Evolutionary conservation across 495 filamentous ascomycete genomes (phyloP).

Genomic region (Xylaria scruposa): DNA sequence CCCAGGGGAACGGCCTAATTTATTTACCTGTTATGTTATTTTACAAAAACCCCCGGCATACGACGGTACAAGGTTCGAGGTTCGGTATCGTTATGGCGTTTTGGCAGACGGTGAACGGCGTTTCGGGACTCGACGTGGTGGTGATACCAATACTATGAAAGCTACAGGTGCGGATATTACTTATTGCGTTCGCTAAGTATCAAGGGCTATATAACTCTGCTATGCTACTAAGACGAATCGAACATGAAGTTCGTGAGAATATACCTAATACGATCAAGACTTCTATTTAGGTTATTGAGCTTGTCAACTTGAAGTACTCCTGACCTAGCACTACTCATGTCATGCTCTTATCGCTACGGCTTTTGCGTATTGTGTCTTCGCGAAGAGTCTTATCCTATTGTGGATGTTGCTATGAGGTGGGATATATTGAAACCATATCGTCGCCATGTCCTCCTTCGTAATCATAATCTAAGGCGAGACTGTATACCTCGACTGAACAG

Average conservation of each 20-base stretch:
- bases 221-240: background rate
- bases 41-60: background rate
- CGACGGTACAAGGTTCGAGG: background rate
- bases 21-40: background rate
- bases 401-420: background rate
- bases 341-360: background rate
- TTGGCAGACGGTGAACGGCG: background rate
- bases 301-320: background rate
- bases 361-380: background rate
- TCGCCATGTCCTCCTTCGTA: background rate
- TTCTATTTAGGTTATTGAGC: background rate
- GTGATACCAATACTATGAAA: conserved; percentile 12
- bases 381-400: background rate
- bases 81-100: conserved; percentile 11
- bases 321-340: background rate
- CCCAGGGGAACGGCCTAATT: conserved; percentile 58
- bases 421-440: background rate
- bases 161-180: background rate
- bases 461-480: background rate
- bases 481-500: background rate
- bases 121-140: conserved; percentile 2
- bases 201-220: background rate
- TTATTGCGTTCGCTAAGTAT: background rate
- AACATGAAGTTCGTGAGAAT: background rate
- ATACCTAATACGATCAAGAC: background rate